A percentile compares a stretch with the other conserved stretches of the same genome.
phyloP scores from a whole-genome alignment of 371 early-diverging fungal genomes.

The Mucor plumbeus region DNA sequence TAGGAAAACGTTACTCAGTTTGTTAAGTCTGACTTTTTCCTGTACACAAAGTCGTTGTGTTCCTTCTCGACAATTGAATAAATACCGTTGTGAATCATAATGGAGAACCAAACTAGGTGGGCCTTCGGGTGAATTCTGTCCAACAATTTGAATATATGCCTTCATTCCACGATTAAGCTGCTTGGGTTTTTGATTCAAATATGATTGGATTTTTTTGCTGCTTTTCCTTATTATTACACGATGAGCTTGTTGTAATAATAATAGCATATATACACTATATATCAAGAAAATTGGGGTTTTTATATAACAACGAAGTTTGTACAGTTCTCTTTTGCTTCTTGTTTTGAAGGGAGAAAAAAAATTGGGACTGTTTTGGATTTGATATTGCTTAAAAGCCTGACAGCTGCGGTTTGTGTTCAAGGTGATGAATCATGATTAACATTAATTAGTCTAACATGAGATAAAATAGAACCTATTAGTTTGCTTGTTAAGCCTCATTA shows the following conservation, averaged over 20 bases:
- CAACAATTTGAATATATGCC: slow-evolving; percentile 77
- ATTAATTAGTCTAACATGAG: neutral
- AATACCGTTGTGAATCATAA: slow-evolving; percentile 82
- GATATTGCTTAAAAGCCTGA: neutral
- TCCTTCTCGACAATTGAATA: slow-evolving; percentile 96
- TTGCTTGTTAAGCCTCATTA: no score
- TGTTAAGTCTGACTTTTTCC: slow-evolving; percentile 70
- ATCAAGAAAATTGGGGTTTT: neutral
- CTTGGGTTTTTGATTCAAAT: slow-evolving; percentile 7
- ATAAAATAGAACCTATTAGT: no score
- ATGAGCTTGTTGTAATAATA: slow-evolving; percentile 6
- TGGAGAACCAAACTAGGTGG: slow-evolving; percentile 79
- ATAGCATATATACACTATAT: slow-evolving; percentile 10
- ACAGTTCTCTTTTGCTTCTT: no score
- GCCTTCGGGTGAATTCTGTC: slow-evolving; percentile 72
- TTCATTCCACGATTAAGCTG: slow-evolving; percentile 66
- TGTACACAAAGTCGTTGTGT: slow-evolving; percentile 87
- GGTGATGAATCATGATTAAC: neutral
- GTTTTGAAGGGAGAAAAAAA: neutral
- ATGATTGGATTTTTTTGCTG: slow-evolving; percentile 1
- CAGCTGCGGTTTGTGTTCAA: neutral
- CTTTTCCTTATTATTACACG: slow-evolving; percentile 12
- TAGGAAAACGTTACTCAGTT: slow-evolving; percentile 78
- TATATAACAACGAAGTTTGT: neutral
- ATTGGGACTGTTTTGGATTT: slow-evolving; percentile 4